Percentiles rank a stretch among this genome's conserved stretches.
phyloP scores from a whole-genome alignment of 2,329 filamentous ascomycete genomes.

The Chaetomium globosum region DNA sequence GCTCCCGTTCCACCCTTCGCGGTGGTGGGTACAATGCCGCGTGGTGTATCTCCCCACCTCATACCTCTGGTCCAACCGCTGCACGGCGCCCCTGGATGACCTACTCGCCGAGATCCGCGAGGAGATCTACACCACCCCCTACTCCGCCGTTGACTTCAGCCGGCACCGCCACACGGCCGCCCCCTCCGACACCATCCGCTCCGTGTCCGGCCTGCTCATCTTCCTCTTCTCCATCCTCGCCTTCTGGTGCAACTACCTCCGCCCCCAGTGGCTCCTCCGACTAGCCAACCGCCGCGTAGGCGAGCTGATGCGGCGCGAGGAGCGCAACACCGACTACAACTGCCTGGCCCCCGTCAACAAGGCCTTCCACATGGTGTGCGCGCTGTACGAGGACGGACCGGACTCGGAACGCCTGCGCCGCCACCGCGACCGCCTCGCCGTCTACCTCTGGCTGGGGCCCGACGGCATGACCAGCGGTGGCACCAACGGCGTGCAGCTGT shows the following conservation, averaged over 20 bases:
- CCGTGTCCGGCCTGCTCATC: background rate
- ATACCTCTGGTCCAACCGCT: slow-evolving; percentile 1
- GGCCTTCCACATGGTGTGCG: slow-evolving; percentile 7
- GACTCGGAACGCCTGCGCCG: slow-evolving; percentile 1
- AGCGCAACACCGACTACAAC: slow-evolving; percentile 9
- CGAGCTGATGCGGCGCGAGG: slow-evolving; percentile 5
- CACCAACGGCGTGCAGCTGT: slow-evolving; percentile 6
- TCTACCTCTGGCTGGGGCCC: background rate
- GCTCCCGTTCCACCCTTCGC: slow-evolving; percentile 10
- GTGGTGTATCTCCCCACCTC: slow-evolving; percentile 3
- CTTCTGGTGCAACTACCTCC: slow-evolving; percentile 6
- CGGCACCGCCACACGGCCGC: background rate
- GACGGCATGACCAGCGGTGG: slow-evolving; percentile 10
- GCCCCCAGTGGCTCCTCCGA: background rate
- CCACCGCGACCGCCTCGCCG: slow-evolving; percentile 8
- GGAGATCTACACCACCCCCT: slow-evolving; percentile 3
- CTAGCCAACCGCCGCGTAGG: slow-evolving; percentile 3
- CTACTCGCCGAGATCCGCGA: slow-evolving; percentile 3
- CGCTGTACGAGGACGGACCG: background rate
- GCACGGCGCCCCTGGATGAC: background rate
- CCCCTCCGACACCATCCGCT: slow-evolving; percentile 6
- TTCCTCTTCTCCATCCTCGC: slow-evolving; percentile 7
- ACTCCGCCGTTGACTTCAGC: background rate
- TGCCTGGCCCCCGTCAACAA: slow-evolving; percentile 9
- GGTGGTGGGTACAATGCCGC: slow-evolving; percentile 12